Percentiles rank a stretch among this genome's conserved stretches.
Evolutionary conservation across 768 basidiomycete genomes (phyloP).

Genomic region (Dacryopinax primogenitus): DNA sequence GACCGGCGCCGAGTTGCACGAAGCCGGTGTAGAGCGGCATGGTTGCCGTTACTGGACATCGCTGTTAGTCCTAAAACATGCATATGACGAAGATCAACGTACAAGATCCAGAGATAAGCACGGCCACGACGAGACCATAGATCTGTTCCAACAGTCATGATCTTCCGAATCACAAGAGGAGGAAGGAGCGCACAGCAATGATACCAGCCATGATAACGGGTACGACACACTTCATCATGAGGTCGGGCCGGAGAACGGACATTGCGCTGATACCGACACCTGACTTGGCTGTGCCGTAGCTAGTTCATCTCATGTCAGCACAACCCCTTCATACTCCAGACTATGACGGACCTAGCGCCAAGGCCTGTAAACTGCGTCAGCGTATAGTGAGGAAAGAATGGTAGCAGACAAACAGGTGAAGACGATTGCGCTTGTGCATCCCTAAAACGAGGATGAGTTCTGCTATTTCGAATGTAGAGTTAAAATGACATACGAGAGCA

Average conservation of each 20-base stretch:
- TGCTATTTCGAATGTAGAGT: neutral
- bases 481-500: constrained; percentile 24
- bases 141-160: constrained; percentile 18
- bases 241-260: constrained; percentile 36
- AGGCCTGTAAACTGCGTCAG: constrained; percentile 15
- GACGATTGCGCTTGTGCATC: constrained; percentile 35
- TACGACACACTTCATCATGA: constrained; percentile 38
- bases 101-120: constrained; percentile 34
- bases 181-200: constrained; percentile 30
- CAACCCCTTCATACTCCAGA: neutral
- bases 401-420: constrained; percentile 31
- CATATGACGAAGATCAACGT: constrained; percentile 16
- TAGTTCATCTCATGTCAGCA: constrained; percentile 13
- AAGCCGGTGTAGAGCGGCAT: constrained; percentile 37
- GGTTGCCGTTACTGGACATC: constrained; percentile 29
- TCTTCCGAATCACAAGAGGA: neutral
- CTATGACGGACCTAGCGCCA: constrained; percentile 20
- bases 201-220: constrained; percentile 40
- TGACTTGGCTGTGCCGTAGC: constrained; percentile 38
- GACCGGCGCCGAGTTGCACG: constrained; percentile 28
- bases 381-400: neutral
- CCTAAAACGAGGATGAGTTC: constrained; percentile 18
- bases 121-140: constrained; percentile 37
- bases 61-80: neutral
- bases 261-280: constrained; percentile 33